Conservation (phyloP, 805 yeast genomes). For the Dipodascopsis tothii region DNA sequence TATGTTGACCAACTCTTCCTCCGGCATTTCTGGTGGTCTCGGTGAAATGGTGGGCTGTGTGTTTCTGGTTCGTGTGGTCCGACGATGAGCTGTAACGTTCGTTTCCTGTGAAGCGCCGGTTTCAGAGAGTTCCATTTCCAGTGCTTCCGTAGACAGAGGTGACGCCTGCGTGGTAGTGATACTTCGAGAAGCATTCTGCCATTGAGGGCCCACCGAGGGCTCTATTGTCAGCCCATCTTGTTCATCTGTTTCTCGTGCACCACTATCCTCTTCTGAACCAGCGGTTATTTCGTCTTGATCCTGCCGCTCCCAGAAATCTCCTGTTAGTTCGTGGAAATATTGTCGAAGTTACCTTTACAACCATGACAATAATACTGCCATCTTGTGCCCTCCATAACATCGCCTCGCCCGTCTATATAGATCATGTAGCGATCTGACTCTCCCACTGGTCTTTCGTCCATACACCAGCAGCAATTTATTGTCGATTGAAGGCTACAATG, state of each 20-base stretch:
- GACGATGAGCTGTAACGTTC: too few relatives aligned
- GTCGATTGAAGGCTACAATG: conserved; percentile 7
- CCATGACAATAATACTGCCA: conserved; percentile 17
- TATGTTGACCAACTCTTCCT: conserved; percentile 4
- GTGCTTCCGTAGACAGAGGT: too few relatives aligned
- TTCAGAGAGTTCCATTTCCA: too few relatives aligned
- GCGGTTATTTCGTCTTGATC: too few relatives aligned
- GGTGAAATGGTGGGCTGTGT: background rate
- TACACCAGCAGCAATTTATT: conserved; percentile 8
- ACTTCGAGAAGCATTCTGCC: too few relatives aligned
- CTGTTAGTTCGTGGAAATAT: background rate
- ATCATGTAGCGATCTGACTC: conserved; percentile 6
- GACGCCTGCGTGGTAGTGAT: too few relatives aligned
- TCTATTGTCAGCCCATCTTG: too few relatives aligned
- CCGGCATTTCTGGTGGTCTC: background rate
- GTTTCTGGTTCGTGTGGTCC: too few relatives aligned
- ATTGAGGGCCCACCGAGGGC: too few relatives aligned
- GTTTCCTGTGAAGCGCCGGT: too few relatives aligned
- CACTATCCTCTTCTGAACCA: too few relatives aligned
- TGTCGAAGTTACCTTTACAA: conserved; percentile 7
- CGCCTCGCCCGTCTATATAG: conserved; percentile 18
- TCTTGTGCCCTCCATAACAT: conserved; percentile 14
- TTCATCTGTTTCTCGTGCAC: too few relatives aligned
- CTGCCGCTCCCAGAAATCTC: conserved; percentile 5
- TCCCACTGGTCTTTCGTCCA: conserved; percentile 10